Base-by-base conservation (phyloP, 2,329 filamentous ascomycete species). In the Diaporthe sp. region DNA sequence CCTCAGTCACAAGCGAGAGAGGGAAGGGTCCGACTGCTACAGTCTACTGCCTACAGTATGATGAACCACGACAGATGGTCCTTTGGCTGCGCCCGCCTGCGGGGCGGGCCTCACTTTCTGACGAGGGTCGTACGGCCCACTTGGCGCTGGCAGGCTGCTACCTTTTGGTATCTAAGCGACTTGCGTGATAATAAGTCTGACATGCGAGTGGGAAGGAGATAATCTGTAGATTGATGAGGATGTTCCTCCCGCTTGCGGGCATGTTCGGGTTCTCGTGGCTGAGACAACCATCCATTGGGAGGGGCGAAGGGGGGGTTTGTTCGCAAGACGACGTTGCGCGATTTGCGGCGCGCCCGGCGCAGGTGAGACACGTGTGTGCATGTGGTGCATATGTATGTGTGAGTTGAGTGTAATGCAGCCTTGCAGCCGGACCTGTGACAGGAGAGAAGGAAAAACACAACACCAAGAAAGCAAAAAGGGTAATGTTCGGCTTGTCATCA, bases 331-430 rank as follows among this genome's bases (percentile, higher is more conserved):
- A 74, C 51, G 53, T 69, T 74, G 72, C 61, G 72, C 72, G 51
- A 74, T 69, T 57, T 69, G 72, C 65, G 65, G 65, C 65, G 49
- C 46, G 46, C n/a, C 65, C 59, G 25, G 37, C 34, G 72, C 51
- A 69, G 61, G 51, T 69, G 51, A 74, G 72, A 74, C 72, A 69
- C 49, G 49, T 69, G 65, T 55, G 65, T 69, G 65, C 28, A 37
- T 42, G 31, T 31, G 53, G 53, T 55, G 51, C 17, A 8, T 10
- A n/a, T 58, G 55, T 58, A 31, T 51, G 44, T 19, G 46, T 51
- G 62, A 53, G 46, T 51, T 39, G 15, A 39, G 62, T 68, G 46
- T 53, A 53, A 69, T 69, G 65, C 65, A 42, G 49, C 65, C 65
- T 28, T 69, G 49, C 34, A 42, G 46, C 22, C 37, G 22, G 28